Conservation (phyloP, 2,329 filamentous ascomycete genomes). For the Aspergillus persii region DNA sequence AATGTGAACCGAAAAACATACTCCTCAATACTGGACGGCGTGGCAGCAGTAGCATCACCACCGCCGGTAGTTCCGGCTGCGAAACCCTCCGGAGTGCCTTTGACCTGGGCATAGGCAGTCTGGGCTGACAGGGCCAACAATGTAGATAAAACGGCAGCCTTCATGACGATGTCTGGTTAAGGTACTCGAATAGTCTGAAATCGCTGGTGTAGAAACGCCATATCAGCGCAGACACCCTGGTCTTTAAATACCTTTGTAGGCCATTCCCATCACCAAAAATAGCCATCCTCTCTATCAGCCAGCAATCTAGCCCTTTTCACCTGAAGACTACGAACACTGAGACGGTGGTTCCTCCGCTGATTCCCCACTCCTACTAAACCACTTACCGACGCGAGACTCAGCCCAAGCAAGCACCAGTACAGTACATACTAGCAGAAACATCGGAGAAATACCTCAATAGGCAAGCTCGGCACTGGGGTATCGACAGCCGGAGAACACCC, state of each 20-base stretch:
- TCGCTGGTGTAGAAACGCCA: background rate
- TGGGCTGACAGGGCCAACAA: conserved; percentile 1
- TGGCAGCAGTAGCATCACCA: conserved; percentile 7
- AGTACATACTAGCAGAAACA: background rate
- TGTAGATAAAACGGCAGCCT: background rate
- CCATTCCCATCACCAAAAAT: background rate
- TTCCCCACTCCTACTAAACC: background rate
- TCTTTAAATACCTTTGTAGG: background rate
- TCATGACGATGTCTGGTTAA: background rate
- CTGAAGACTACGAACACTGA: background rate
- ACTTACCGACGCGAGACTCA: background rate
- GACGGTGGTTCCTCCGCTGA: background rate
- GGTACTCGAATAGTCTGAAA: background rate
- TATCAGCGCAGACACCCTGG: background rate
- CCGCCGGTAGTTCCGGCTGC: conserved; percentile 16
- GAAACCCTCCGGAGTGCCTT: conserved; percentile 13
- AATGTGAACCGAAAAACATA: background rate
- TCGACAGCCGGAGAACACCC: background rate
- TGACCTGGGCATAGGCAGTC: conserved; percentile 11
- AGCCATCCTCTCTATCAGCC: background rate
- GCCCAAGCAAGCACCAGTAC: no score
- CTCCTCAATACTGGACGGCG: conserved; percentile 13
- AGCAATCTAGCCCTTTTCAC: no score
- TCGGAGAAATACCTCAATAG: background rate
- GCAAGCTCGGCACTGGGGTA: background rate